Evolutionary conservation across 306 rosid species (phyloP).

Genomic region (Sechiopsis laciniata): DNA sequence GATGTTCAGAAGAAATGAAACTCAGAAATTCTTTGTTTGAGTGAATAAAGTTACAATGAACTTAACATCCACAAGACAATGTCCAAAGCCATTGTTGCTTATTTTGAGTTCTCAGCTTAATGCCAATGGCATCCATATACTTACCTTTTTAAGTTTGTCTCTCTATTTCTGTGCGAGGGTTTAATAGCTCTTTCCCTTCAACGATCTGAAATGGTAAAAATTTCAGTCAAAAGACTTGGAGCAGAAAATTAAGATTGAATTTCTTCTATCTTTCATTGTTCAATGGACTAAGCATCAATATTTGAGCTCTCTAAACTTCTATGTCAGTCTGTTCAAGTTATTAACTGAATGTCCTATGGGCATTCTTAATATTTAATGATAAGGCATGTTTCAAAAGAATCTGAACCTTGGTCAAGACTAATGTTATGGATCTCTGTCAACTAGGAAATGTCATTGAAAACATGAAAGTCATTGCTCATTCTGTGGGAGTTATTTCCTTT

Average conservation of each 20-base stretch:
- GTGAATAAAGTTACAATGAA: background rate
- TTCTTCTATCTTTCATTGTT: background rate
- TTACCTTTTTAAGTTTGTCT: constrained; percentile 67
- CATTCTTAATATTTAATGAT: too few species aligned
- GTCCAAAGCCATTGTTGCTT: background rate
- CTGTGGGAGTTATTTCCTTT: too few species aligned
- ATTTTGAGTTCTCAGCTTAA: background rate
- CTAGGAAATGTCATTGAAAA: too few species aligned
- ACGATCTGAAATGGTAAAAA: constrained; percentile 39
- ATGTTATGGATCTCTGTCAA: too few species aligned
- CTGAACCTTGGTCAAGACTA: too few species aligned
- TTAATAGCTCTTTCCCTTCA: constrained; percentile 71
- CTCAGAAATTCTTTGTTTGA: background rate
- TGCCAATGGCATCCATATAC: background rate
- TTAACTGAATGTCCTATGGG: too few species aligned
- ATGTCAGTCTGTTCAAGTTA: too few species aligned
- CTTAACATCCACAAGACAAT: background rate
- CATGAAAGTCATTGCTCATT: too few species aligned
- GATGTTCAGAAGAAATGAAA: background rate
- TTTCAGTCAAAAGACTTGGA: too few species aligned
- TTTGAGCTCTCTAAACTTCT: background rate
- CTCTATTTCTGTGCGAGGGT: constrained; percentile 73
- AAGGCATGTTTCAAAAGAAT: too few species aligned
- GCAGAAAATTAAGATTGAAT: background rate
- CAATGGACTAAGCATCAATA: background rate